A percentile compares a stretch with the other conserved stretches of the same genome.
Conservation (phyloP, 2,329 filamentous ascomycete genomes). For the Neodidymelliopsis sp. region DNA sequence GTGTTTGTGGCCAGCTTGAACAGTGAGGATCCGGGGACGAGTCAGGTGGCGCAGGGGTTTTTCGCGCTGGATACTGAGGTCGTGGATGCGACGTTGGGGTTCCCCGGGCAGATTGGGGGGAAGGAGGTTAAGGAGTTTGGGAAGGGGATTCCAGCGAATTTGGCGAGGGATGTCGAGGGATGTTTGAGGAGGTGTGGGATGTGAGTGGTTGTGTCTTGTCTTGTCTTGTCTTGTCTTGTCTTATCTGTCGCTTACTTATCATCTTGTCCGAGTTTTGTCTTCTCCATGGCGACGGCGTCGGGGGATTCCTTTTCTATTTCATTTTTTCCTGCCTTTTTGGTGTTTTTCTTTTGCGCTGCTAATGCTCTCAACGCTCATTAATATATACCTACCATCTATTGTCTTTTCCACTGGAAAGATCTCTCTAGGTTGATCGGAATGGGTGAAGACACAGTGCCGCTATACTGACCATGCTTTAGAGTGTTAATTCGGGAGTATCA, state of each 20-base stretch:
- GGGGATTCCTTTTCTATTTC: background rate
- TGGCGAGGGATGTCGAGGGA: conserved; percentile 61
- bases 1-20: conserved; percentile 55
- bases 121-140: conserved; percentile 49
- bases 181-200: conserved; percentile 59
- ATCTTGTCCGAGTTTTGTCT: background rate
- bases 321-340: too few species aligned
- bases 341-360: background rate
- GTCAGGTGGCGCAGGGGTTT: conserved; percentile 54
- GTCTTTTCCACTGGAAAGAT: too few species aligned
- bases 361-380: background rate
- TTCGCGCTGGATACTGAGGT: conserved; percentile 50
- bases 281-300: conserved; percentile 7
- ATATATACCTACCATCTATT: too few species aligned
- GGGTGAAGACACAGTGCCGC: too few species aligned
- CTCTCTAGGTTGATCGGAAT: too few species aligned
- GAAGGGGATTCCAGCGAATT: conserved; percentile 54
- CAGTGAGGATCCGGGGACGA: conserved; percentile 54
- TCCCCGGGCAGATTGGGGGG: conserved; percentile 43
- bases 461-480: too few species aligned
- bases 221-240: background rate
- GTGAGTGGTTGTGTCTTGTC: background rate
- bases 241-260: too few species aligned
- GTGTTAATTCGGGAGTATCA: too few species aligned
- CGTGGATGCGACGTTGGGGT: conserved; percentile 49